Evolutionary conservation across 331 rosid species (phyloP).

Genomic region (Rhamnella rubrinervis): DNA sequence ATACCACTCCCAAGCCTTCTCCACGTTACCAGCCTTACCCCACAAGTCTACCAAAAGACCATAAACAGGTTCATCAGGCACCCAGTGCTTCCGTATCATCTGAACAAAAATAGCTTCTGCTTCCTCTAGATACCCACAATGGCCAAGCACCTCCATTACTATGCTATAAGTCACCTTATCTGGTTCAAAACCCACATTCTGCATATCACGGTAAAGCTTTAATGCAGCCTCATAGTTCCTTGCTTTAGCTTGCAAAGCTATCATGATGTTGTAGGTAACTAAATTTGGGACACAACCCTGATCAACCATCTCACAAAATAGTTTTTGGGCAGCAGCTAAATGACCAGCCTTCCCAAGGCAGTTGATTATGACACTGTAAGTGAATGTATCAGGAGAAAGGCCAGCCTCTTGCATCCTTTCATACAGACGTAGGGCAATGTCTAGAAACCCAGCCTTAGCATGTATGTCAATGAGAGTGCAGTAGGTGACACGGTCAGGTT

Average conservation of each 20-base stretch:
- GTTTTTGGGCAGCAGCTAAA: slow-evolving; percentile 72
- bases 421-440: slow-evolving; percentile 78
- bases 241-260: slow-evolving; percentile 93
- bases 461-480: slow-evolving; percentile 95
- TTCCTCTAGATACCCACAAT: slow-evolving; percentile 86
- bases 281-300: slow-evolving; percentile 89
- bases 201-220: slow-evolving; percentile 79
- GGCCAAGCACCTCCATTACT: slow-evolving; percentile 98
- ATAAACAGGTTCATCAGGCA: slow-evolving; percentile 91
- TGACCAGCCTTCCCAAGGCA: slow-evolving; percentile 95
- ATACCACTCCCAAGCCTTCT: slow-evolving; percentile 93
- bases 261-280: slow-evolving; percentile 93
- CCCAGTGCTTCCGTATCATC: slow-evolving; percentile 80
- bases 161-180: slow-evolving; percentile 92
- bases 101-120: slow-evolving; percentile 75
- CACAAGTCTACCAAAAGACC: slow-evolving; percentile 94
- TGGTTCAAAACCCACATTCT: slow-evolving; percentile 80
- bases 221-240: slow-evolving; percentile 79
- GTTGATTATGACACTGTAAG: slow-evolving; percentile 92
- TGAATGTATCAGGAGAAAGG: slow-evolving; percentile 89
- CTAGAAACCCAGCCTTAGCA: slow-evolving; percentile 90
- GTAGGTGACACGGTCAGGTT: slow-evolving; percentile 94
- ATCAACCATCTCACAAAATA: slow-evolving; percentile 77
- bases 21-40: slow-evolving; percentile 91
- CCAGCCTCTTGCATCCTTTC: slow-evolving; percentile 87